These are phyloP conservation scores for Mortierella sp. DNA, from an alignment of 371 early-diverging fungal species.

Conservation along the genomic window DNA sequence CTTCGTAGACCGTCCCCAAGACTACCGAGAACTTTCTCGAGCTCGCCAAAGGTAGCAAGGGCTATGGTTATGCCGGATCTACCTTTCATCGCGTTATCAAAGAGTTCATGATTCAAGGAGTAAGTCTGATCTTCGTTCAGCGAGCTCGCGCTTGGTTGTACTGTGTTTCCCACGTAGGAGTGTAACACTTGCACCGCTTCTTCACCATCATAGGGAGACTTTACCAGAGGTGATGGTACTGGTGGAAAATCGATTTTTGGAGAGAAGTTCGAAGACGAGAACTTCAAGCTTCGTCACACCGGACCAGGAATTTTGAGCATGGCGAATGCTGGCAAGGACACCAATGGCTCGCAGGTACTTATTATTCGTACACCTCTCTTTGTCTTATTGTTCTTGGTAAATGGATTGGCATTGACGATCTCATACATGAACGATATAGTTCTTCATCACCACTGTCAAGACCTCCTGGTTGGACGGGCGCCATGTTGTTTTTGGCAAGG, in stretches of 20 bases:
- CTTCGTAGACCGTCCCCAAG: slow-evolving; percentile 77
- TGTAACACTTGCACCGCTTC: not conserved
- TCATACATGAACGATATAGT: no score
- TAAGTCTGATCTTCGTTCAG: slow-evolving; percentile 18
- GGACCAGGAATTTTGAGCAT: slow-evolving; percentile 88
- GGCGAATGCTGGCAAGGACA: slow-evolving; percentile 95
- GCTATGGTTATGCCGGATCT: slow-evolving; percentile 88
- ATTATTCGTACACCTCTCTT: not conserved
- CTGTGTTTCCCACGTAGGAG: not conserved
- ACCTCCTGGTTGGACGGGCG: slow-evolving; percentile 86
- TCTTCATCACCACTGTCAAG: slow-evolving; percentile 88
- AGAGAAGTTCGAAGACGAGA: slow-evolving; percentile 94
- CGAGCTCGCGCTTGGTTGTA: not conserved
- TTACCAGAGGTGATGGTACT: slow-evolving; percentile 87
- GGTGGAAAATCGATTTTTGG: slow-evolving; percentile 98
- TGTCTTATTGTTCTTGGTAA: not conserved
- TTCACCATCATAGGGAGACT: slow-evolving; percentile 69
- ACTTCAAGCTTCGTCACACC: slow-evolving; percentile 91
- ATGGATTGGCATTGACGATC: no score
- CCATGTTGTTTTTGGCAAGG: slow-evolving; percentile 93
- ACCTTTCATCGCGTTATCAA: slow-evolving; percentile 94
- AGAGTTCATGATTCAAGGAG: slow-evolving; percentile 85
- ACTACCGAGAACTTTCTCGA: slow-evolving; percentile 93
- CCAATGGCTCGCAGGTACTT: slow-evolving; percentile 93
- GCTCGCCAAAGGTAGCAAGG: slow-evolving; percentile 85